Base-by-base conservation (phyloP, 2,329 filamentous ascomycete genomes). In the Beauveria medogensis region DNA sequence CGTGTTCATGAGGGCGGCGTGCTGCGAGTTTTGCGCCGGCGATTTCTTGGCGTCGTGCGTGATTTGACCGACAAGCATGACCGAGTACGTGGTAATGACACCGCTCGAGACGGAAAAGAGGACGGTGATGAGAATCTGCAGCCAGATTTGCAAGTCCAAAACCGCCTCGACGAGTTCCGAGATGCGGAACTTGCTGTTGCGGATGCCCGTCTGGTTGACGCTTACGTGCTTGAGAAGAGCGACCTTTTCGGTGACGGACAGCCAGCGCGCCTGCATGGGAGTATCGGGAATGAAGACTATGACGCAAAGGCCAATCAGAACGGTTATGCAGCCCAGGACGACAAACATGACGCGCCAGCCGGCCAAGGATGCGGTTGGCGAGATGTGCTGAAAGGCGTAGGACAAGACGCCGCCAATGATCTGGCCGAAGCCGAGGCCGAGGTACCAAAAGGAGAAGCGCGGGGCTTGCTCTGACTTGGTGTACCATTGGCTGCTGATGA, bases 321-420 rank as follows among this genome's bases (percentile, higher is more conserved):
- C 64, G 1, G 77, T 80, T 41, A 79, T 59, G 41, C 75, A 59
- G 5, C 78, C 78, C 9, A 80, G 69, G 7, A 74, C 70, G 24
- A 80, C 65, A 62, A 80, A 80, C 73, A 80, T 79, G 59, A 77
- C 71, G 40, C 73, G 69, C 76, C 77, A 79, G 37, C 74, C 71
- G 3, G 68, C 67, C 28, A 79, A 65, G 2, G 62, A 59, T 3
- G 68, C 67, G 12, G 69, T 60, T 10, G 66, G 62, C 10, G 65
- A 76, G 22, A 62, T 24, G 53, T 62, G 60, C 55, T 62, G 60
- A 20, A 62, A 62, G 18, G 43, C 60, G 18, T 43, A 62, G 1
- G 75, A 78, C 46, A 79, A 68, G 40, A 75, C 63, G 16, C 74
- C 75, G 3, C 75, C 75, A n/a, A 76, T 55, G 22, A 77, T 62